Percentiles rank a stretch among this genome's conserved stretches.
Evolutionary conservation across 768 basidiomycete genomes (phyloP).

Genomic region (Termitomyces sp.): DNA sequence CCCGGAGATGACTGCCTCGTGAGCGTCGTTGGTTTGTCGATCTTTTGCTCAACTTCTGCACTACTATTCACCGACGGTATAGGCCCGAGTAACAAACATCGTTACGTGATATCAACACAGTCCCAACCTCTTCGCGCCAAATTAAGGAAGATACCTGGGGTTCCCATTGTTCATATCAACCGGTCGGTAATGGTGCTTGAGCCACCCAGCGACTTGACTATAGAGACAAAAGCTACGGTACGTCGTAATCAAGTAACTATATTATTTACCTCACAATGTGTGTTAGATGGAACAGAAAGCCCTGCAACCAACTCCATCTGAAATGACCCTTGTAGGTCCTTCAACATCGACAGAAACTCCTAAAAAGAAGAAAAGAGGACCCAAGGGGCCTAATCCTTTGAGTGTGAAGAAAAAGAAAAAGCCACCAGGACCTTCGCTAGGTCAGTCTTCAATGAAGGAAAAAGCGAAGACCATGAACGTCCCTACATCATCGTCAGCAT

Average conservation of each 20-base stretch:
- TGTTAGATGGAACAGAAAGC: conserved; percentile 59
- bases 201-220: conserved; percentile 77
- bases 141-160: conserved; percentile 72
- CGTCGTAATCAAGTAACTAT: conserved; percentile 13
- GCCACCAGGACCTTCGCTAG: neutral
- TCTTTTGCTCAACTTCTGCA: neutral
- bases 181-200: conserved; percentile 91
- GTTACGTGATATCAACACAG: conserved; percentile 87
- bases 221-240: conserved; percentile 60
- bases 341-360: conserved; percentile 29
- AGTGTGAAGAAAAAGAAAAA: conserved; percentile 90
- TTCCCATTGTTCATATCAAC: conserved; percentile 88
- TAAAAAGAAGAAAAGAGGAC: conserved; percentile 59
- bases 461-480: conserved; percentile 27
- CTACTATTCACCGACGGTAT: neutral
- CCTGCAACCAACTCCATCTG: conserved; percentile 44
- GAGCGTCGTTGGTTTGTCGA: conserved; percentile 68
- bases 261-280: neutral
- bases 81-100: conserved; percentile 86
- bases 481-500: conserved; percentile 27
- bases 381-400: conserved; percentile 88
- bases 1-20: conserved; percentile 77
- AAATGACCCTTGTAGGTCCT: conserved; percentile 36
- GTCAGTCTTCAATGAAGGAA: neutral
- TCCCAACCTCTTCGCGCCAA: conserved; percentile 62